Evolutionary conservation across 352 stramenopile species (phyloP).

Genomic region (Pythium pectinolyticum): DNA sequence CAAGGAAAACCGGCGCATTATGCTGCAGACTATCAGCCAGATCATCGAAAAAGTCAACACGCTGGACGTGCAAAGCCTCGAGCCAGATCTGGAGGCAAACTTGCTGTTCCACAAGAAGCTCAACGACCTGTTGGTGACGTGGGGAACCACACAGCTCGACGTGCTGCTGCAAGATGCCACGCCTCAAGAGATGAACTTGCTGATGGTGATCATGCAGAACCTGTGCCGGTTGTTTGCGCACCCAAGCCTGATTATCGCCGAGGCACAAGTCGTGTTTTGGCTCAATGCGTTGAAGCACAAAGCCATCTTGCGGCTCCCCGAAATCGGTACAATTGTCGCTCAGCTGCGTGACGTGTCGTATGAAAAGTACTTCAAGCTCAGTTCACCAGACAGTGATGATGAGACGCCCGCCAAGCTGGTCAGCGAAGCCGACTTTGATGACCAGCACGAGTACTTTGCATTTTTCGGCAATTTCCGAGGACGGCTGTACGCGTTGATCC

Average conservation of each 20-base stretch:
- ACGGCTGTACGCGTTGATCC: slow-evolving; percentile 74
- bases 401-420: slow-evolving; percentile 41
- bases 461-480: slow-evolving; percentile 83
- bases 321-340: slow-evolving; percentile 4
- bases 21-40: slow-evolving; percentile 58
- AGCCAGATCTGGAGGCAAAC: slow-evolving; percentile 49
- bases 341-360: slow-evolving; percentile 64
- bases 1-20: slow-evolving; percentile 62
- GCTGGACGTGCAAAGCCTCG: slow-evolving; percentile 43
- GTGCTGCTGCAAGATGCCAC: slow-evolving; percentile 42
- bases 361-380: slow-evolving; percentile 82
- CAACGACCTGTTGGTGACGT: slow-evolving; percentile 75
- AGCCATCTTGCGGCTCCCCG: slow-evolving; percentile 34
- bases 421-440: slow-evolving; percentile 70
- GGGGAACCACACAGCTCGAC: slow-evolving; percentile 69
- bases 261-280: slow-evolving; percentile 78
- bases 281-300: slow-evolving; percentile 73
- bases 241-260: slow-evolving; percentile 64
- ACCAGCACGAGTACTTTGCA: slow-evolving; percentile 64
- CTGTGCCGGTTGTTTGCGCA: slow-evolving; percentile 62
- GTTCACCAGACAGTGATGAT: slow-evolving; percentile 60
- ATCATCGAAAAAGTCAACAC: slow-evolving; percentile 59
- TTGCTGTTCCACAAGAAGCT: slow-evolving; percentile 73
- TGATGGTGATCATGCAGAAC: slow-evolving; percentile 46
- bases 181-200: slow-evolving; percentile 47